These are phyloP conservation scores for Haplosporangium sp. DNA, from an alignment of 371 early-diverging fungal genomes.

Conservation along the genomic window DNA sequence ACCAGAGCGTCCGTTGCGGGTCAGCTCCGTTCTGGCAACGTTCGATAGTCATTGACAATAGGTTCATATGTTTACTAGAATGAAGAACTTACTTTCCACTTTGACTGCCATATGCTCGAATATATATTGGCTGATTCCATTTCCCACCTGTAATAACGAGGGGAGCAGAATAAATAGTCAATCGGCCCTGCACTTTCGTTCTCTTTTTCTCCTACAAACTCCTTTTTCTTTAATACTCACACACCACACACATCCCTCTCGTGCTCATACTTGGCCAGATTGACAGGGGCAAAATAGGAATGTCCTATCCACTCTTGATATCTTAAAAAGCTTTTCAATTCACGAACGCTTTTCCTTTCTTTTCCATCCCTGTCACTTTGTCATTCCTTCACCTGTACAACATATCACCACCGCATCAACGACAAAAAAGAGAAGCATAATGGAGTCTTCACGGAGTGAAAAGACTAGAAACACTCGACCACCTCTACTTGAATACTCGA, in stretches of 20 bases:
- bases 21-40: too few species aligned
- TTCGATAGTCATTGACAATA: background rate
- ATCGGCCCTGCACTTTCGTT: too few species aligned
- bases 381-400: background rate
- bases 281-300: too few species aligned
- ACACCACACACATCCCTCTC: too few species aligned
- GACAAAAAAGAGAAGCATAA: background rate
- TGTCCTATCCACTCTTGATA: background rate
- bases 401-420: background rate
- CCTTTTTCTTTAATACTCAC: background rate
- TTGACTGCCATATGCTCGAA: too few species aligned
- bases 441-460: slow-evolving; percentile 11
- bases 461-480: slow-evolving; percentile 15
- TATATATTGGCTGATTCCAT: slow-evolving; percentile 7
- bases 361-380: too few species aligned
- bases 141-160: slow-evolving; percentile 12
- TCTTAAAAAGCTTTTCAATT: background rate
- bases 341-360: background rate
- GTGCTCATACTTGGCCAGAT: background rate
- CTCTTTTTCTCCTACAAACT: background rate
- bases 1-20: too few species aligned
- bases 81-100: too few species aligned
- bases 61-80: too few species aligned
- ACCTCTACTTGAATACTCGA: slow-evolving; percentile 39
- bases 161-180: background rate